Percentiles rank a stretch among this genome's conserved stretches.
These are phyloP conservation scores for Eucalyptus grandis DNA, from an alignment of 345 rosid species.

Conservation along the genomic window DNA sequence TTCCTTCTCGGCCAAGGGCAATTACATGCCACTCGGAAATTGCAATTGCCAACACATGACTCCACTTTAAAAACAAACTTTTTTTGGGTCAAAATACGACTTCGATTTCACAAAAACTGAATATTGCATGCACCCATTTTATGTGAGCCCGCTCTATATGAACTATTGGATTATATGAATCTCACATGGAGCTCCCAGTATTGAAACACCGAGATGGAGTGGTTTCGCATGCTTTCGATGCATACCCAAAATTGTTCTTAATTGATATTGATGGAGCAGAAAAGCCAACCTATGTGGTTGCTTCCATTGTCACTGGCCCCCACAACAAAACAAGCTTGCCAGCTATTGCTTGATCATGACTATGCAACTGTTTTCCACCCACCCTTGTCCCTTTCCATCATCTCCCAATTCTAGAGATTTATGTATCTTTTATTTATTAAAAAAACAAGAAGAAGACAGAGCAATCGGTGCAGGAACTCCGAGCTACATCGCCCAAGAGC, in stretches of 20 bases:
- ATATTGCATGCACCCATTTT: neutral
- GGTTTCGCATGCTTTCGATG: neutral
- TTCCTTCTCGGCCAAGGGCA: neutral
- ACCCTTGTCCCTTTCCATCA: neutral
- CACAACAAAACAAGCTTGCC: neutral
- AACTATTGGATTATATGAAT: neutral
- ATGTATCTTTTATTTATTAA: too few relatives aligned
- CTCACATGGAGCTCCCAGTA: accelerated
- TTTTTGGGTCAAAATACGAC: neutral
- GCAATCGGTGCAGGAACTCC: neutral
- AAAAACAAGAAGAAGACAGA: neutral
- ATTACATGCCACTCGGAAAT: too few relatives aligned
- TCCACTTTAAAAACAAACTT: neutral
- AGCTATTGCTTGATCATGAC: neutral
- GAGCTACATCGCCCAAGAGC: neutral
- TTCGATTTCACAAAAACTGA: neutral
- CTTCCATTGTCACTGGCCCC: neutral
- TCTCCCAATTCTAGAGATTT: neutral
- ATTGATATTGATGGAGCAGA: neutral
- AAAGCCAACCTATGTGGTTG: neutral
- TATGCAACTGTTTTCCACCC: neutral
- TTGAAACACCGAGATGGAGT: neutral
- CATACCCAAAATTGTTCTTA: neutral
- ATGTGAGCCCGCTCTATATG: neutral
- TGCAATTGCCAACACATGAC: neutral